Conservation (phyloP, 2,329 filamentous ascomycete genomes). For the Diaporthe destruens region DNA sequence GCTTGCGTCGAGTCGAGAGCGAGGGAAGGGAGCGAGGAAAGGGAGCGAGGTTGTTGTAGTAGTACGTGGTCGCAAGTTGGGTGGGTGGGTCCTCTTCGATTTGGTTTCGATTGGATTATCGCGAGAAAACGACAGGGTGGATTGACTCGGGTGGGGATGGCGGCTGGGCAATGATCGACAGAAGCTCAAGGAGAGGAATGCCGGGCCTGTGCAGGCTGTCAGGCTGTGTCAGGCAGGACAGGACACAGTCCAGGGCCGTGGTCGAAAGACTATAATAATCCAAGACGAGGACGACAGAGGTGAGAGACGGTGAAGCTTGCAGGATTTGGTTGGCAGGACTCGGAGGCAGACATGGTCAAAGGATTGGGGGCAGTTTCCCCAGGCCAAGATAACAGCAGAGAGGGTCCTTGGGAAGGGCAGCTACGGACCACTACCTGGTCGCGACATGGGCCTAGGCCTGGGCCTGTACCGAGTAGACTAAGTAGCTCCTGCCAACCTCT, state of each 20-base stretch:
- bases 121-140: slow-evolving; percentile 26
- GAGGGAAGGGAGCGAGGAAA: background rate
- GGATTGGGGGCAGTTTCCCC: background rate
- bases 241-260: background rate
- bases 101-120: background rate
- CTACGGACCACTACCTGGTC: background rate
- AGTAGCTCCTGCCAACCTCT: background rate
- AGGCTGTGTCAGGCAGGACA: background rate
- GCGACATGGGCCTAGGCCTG: background rate
- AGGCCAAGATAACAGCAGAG: background rate
- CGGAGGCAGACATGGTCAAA: slow-evolving; percentile 6
- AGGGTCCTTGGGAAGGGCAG: background rate
- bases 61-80: slow-evolving; percentile 13
- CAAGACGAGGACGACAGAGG: background rate
- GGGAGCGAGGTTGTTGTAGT: background rate
- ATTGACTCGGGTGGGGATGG: background rate
- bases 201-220: slow-evolving; percentile 16
- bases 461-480: too few relatives aligned
- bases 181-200: slow-evolving; percentile 38
- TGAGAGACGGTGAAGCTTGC: slow-evolving; percentile 2
- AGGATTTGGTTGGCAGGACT: background rate
- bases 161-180: slow-evolving; percentile 27
- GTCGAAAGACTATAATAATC: background rate
- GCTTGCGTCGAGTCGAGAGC: slow-evolving; percentile 24
- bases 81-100: slow-evolving; percentile 7